Percentiles rank a stretch among this genome's conserved stretches.
phyloP scores from a whole-genome alignment of 2,329 filamentous ascomycete species.

The Paecilomyces dactylethromorphus region DNA sequence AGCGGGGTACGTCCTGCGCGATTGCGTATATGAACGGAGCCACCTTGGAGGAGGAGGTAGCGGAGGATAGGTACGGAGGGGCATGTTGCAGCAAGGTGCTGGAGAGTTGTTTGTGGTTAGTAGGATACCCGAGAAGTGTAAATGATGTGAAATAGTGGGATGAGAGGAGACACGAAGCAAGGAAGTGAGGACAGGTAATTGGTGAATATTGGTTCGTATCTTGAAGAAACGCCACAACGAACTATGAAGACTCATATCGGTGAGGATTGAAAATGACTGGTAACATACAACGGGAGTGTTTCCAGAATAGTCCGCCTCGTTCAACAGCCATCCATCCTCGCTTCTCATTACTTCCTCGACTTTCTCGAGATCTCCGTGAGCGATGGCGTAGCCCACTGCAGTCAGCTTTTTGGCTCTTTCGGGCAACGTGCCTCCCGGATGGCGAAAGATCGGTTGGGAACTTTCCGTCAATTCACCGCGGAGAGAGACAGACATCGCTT shows the following conservation, averaged over 20 bases:
- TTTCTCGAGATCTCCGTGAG: slow-evolving; percentile 59
- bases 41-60: slow-evolving; percentile 50
- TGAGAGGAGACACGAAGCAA: not conserved
- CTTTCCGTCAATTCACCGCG: slow-evolving; percentile 81
- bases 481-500: slow-evolving; percentile 66
- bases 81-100: slow-evolving; percentile 54
- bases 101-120: slow-evolving; percentile 6
- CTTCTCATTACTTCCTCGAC: slow-evolving; percentile 62
- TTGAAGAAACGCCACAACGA: not conserved
- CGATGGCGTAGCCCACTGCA: slow-evolving; percentile 72
- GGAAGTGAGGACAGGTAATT: not conserved
- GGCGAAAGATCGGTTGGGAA: slow-evolving; percentile 65
- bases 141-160: not conserved
- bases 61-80: slow-evolving; percentile 50
- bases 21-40: slow-evolving; percentile 55
- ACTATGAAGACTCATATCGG: not conserved
- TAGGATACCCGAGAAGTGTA: not conserved
- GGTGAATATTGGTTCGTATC: not conserved
- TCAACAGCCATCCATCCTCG: slow-evolving; percentile 62
- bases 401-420: slow-evolving; percentile 61
- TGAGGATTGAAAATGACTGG: not conserved
- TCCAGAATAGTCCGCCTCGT: slow-evolving; percentile 71
- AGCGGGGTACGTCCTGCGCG: slow-evolving; percentile 52
- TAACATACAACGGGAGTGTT: slow-evolving; percentile 55
- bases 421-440: slow-evolving; percentile 56